These are phyloP conservation scores for Ophiognomonia clavigignenti-juglandacearum DNA, from an alignment of 2,329 filamentous ascomycete species.

Conservation along the genomic window DNA sequence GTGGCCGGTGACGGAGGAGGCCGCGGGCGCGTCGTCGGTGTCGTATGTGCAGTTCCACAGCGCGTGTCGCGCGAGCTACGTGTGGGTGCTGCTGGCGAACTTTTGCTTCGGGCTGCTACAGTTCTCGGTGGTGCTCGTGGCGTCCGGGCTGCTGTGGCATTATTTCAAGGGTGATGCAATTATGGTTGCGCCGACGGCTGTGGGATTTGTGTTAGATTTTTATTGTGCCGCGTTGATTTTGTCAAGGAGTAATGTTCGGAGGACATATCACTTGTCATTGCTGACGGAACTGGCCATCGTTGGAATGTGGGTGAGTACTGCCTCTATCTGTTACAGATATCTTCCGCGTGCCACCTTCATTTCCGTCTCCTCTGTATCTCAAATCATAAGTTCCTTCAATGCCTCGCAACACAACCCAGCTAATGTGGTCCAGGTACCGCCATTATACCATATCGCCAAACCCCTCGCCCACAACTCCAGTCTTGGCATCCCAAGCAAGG, in stretches of 20 bases:
- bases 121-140: conserved; percentile 28
- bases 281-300: conserved; percentile 32
- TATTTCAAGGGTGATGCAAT: conserved; percentile 25
- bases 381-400: too few relatives aligned
- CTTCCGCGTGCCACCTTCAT: too few relatives aligned
- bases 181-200: conserved; percentile 30
- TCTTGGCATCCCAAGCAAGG: background rate
- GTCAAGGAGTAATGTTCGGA: conserved; percentile 27
- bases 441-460: conserved; percentile 22
- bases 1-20: conserved; percentile 28
- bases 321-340: conserved; percentile 23
- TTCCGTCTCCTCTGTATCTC: too few relatives aligned
- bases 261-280: conserved; percentile 35
- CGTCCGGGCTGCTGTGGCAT: conserved; percentile 29
- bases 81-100: conserved; percentile 30
- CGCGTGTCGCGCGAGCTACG: conserved; percentile 34
- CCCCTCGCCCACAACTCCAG: conserved; percentile 3
- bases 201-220: conserved; percentile 34
- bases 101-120: conserved; percentile 35
- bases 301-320: conserved; percentile 24
- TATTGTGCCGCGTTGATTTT: conserved; percentile 29
- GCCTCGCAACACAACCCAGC: conserved; percentile 18
- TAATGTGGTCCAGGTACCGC: conserved; percentile 17
- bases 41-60: conserved; percentile 36
- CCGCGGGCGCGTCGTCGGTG: conserved; percentile 25